Evolutionary conservation across 371 early-diverging fungal genomes (phyloP).

Genomic region (Mucor saturninus): DNA sequence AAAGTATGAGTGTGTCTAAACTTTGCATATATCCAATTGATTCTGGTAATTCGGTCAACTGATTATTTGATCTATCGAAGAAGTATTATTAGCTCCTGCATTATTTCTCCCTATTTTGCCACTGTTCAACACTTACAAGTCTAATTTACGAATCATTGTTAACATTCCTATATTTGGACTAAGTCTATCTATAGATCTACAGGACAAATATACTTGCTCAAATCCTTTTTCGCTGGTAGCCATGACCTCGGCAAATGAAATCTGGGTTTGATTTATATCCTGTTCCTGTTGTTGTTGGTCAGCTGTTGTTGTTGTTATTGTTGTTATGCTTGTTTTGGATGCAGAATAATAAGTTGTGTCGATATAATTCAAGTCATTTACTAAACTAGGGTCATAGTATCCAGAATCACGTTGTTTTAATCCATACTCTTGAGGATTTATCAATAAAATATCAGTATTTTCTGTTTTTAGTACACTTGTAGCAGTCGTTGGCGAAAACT

Average conservation of each 20-base stretch:
- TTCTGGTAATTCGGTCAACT: slow-evolving; percentile 30
- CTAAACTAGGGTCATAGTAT: neutral
- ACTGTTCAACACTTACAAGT: slow-evolving; percentile 29
- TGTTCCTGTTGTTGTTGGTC: neutral
- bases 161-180: slow-evolving; percentile 33
- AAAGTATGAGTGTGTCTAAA: slow-evolving; percentile 28
- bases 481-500: neutral
- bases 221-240: slow-evolving; percentile 17
- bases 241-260: slow-evolving; percentile 21
- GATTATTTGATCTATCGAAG: slow-evolving; percentile 29
- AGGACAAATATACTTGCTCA: slow-evolving; percentile 16
- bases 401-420: slow-evolving; percentile 20
- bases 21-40: slow-evolving; percentile 28
- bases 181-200: slow-evolving; percentile 16
- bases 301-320: neutral
- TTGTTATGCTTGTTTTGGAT: neutral
- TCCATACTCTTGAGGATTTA: slow-evolving; percentile 19
- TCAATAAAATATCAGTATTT: neutral
- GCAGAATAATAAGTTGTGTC: slow-evolving; percentile 22
- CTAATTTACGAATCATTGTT: slow-evolving; percentile 25
- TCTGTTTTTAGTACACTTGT: neutral
- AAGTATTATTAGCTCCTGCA: slow-evolving; percentile 12
- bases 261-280: neutral
- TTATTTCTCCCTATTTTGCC: slow-evolving; percentile 7
- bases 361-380: slow-evolving; percentile 22